Evolutionary conservation across 2,329 filamentous ascomycete species (phyloP), one percentile per base, ranked within the genome.

Genomic region (Pleomassaria siparia): DNA sequence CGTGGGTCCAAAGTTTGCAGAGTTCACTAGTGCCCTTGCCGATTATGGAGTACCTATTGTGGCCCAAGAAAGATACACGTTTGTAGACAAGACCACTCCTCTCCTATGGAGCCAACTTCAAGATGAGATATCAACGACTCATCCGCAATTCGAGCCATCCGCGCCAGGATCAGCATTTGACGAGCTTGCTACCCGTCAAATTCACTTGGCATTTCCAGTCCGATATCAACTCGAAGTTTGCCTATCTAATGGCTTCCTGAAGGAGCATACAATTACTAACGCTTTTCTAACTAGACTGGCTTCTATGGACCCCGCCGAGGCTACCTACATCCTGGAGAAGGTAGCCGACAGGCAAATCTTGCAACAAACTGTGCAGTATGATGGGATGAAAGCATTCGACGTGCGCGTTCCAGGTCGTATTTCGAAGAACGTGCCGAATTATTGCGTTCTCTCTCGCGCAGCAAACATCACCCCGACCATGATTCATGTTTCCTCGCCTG

Each of bases 171-270:
- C 60, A 3, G 44, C 42, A 5, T 59, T 66, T 25, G 52, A 64
- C 8, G 60, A 70, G 18, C 66, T 75, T 2, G 53, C 74, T 18
- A 47, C 50, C n/a, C 41, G 47, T 15, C 58, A 58, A 11, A 40
- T 64, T 9, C 55, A 63, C 29, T 47, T 55, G 55, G 71, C 45
- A 0, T 96, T 91, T 51, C 73, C 83, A 1, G 82, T 96, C 1
- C 82, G 89, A 13, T 99, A 97, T 63, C 91, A 96, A 66, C 80
- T 99, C 0, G 92, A 99, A 67, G 91, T 90, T 0, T 97, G 92
- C 64, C 79, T 97, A n/a, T 95, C 91, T 0, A 82, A 87, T 22
- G 84, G 85, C 0, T 77, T 84, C 20, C 73, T 99, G 11, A 86
- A 86, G 44, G 92, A 96, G 66, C 82, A 89, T 63, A 87, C 81